phyloP scores from a whole-genome alignment of 179 eudicot species.

The Spergularia azorica region DNA sequence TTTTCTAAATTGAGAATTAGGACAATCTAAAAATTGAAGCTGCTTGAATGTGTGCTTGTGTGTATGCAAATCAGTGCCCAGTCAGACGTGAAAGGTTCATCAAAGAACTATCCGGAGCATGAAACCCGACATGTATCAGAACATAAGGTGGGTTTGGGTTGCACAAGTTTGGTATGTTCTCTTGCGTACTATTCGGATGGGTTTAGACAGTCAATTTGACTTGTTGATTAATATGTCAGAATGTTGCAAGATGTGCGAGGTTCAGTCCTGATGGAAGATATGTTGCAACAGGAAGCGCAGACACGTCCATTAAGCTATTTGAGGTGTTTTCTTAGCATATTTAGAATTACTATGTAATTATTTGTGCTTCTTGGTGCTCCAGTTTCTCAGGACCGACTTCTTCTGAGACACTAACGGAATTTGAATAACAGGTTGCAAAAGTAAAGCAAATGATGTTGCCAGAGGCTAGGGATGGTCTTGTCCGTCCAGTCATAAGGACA shows the following conservation, averaged over 20 bases:
- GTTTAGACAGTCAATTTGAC: slow-evolving; percentile 18
- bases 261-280: slow-evolving; percentile 89
- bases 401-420: slow-evolving; percentile 1
- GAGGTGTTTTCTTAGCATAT: slow-evolving; percentile 48
- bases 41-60: not conserved
- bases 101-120: slow-evolving; percentile 68
- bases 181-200: not conserved
- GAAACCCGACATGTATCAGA: slow-evolving; percentile 82
- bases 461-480: slow-evolving; percentile 69
- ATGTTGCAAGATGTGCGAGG: slow-evolving; percentile 83
- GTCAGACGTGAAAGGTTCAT: slow-evolving; percentile 59
- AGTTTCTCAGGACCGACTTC: not conserved
- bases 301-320: slow-evolving; percentile 78
- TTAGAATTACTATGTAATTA: slow-evolving; percentile 2
- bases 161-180: slow-evolving; percentile 10
- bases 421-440: slow-evolving; percentile 55
- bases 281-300: slow-evolving; percentile 90
- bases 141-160: slow-evolving; percentile 58
- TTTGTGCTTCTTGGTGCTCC: not conserved
- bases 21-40: not conserved
- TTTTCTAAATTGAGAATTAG: not conserved
- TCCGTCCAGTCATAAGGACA: slow-evolving; percentile 77
- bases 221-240: slow-evolving; percentile 40
- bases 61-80: slow-evolving; percentile 42
- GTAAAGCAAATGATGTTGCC: slow-evolving; percentile 80